These are phyloP conservation scores for Bruguiera parviflora DNA, from an alignment of 345 rosid species.

Conservation along the genomic window DNA sequence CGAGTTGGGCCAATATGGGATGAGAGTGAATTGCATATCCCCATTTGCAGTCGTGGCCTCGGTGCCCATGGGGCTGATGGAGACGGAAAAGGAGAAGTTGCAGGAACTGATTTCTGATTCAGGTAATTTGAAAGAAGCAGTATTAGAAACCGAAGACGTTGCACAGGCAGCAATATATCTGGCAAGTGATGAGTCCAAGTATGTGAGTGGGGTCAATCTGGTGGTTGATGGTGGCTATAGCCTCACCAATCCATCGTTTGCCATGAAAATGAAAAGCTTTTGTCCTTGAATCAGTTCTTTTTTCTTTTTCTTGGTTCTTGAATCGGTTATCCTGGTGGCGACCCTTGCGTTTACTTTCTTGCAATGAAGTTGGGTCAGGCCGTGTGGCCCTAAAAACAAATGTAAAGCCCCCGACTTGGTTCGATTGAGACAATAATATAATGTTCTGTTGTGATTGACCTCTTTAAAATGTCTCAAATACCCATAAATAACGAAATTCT, in stretches of 20 bases:
- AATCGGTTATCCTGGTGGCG: too few species aligned
- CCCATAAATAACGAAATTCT: too few species aligned
- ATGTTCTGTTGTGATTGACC: too few species aligned
- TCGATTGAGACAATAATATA: too few species aligned
- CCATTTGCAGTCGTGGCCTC: slow-evolving; percentile 6
- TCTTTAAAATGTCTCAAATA: too few species aligned
- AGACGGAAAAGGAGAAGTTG: background rate
- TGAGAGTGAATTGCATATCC: slow-evolving; percentile 25
- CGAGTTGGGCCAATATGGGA: slow-evolving; percentile 23
- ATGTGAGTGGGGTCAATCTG: slow-evolving; percentile 20
- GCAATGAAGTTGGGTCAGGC: too few species aligned
- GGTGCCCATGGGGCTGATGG: background rate
- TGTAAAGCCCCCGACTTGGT: too few species aligned
- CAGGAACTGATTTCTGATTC: background rate
- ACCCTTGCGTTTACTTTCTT: too few species aligned
- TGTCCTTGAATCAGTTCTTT: too few species aligned
- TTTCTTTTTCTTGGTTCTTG: too few species aligned
- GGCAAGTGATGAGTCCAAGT: slow-evolving; percentile 21
- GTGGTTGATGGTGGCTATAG: slow-evolving; percentile 19
- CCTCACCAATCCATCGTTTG: background rate
- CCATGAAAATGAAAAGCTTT: too few species aligned
- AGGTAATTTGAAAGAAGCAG: slow-evolving; percentile 13
- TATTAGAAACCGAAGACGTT: slow-evolving; percentile 17
- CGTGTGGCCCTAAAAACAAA: too few species aligned
- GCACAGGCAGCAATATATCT: slow-evolving; percentile 24